Evolutionary conservation across 106 monocot species (phyloP).

Genomic region (Agapanthus africanus): DNA sequence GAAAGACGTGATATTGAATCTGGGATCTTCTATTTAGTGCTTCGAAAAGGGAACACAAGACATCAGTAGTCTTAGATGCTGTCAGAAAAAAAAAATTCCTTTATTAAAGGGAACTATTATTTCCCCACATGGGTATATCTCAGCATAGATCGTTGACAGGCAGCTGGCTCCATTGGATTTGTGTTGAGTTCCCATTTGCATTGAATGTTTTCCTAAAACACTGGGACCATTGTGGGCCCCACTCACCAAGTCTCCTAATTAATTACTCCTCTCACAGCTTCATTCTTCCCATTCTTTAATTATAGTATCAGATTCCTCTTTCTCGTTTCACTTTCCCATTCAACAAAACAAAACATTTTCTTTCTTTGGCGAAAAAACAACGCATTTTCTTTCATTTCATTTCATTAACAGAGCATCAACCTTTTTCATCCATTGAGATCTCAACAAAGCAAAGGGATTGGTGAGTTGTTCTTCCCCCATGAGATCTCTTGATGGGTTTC

Average conservation of each 20-base stretch:
- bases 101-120: too few species aligned
- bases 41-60: too few species aligned
- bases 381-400: too few species aligned
- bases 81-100: too few species aligned
- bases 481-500: neutral
- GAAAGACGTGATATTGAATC: too few species aligned
- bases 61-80: too few species aligned
- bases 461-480: neutral
- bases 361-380: neutral
- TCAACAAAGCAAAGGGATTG: neutral
- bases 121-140: too few species aligned
- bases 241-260: neutral
- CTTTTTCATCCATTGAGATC: neutral
- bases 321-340: constrained; percentile 2
- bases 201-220: neutral
- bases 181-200: neutral
- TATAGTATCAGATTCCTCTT: neutral
- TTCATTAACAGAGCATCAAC: too few species aligned
- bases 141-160: too few species aligned
- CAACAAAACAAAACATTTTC: neutral
- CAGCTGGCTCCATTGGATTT: constrained; percentile 3
- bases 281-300: neutral
- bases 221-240: constrained; percentile 11
- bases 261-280: neutral
- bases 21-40: too few species aligned